Percentiles rank a stretch among this genome's conserved stretches.
Conservation (phyloP, 345 rosid genomes). For the Draba incana region DNA sequence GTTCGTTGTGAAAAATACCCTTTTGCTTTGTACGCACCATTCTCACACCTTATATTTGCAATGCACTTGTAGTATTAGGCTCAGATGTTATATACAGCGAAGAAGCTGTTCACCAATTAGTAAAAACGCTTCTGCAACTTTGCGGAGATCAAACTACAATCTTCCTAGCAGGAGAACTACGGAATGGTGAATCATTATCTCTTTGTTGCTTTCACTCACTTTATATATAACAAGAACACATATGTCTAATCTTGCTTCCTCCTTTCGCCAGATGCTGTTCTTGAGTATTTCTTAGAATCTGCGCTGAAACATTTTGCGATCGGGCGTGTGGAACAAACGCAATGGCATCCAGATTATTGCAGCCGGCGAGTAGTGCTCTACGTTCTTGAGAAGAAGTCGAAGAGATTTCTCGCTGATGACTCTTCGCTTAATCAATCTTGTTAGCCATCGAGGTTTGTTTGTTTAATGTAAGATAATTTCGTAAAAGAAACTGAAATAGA, state of each 20-base stretch:
- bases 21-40: conserved; percentile 6
- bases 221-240: neutral
- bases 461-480: neutral
- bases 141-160: conserved; percentile 72
- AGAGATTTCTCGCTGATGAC: conserved; percentile 21
- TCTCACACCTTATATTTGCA: neutral
- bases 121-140: conserved; percentile 67
- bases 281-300: no score
- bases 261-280: conserved; percentile 62
- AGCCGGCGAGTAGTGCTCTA: conserved; percentile 76
- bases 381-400: conserved; percentile 67
- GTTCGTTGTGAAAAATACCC: neutral
- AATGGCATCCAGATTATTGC: conserved; percentile 85
- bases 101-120: conserved; percentile 75
- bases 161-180: conserved; percentile 77
- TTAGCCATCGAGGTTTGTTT: conserved; percentile 30
- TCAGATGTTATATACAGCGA: conserved; percentile 93
- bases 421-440: conserved; percentile 37
- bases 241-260: neutral
- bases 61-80: conserved; percentile 59
- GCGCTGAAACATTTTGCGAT: conserved; percentile 66
- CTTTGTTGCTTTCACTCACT: conserved; percentile 5
- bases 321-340: conserved; percentile 75
- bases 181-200: conserved; percentile 57
- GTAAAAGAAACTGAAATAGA: neutral